Conservation (phyloP, 805 yeast species). For the Ogataea trehaloabstinens region DNA sequence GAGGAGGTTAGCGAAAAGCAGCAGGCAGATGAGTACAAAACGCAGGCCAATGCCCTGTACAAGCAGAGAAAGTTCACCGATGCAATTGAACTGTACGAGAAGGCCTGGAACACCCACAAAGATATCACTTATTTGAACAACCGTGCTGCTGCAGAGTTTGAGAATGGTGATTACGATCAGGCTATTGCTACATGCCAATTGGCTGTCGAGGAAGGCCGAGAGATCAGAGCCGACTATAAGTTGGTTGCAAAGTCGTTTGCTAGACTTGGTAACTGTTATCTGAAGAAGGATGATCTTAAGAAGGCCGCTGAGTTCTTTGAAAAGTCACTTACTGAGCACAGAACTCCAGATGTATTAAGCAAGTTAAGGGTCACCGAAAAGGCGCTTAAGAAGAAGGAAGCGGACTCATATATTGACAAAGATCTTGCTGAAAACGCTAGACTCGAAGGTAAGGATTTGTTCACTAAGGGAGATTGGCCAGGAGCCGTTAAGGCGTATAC, state of each 20-base stretch:
- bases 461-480: conserved; percentile 95
- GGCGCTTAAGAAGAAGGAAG: conserved; percentile 75
- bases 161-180: conserved; percentile 86
- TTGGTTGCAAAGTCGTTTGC: conserved; percentile 89
- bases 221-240: conserved; percentile 87
- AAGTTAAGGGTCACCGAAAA: conserved; percentile 88
- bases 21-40: conserved; percentile 69
- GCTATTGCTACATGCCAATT: conserved; percentile 77
- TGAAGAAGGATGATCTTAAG: conserved; percentile 69
- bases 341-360: conserved; percentile 88
- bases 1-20: conserved; percentile 34
- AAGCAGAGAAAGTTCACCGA: conserved; percentile 87
- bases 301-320: conserved; percentile 78
- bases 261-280: conserved; percentile 80
- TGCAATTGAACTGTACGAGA: conserved; percentile 81
- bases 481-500: conserved; percentile 90
- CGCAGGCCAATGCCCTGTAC: conserved; percentile 82
- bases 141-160: conserved; percentile 97
- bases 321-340: conserved; percentile 92
- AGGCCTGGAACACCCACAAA: conserved; percentile 77
- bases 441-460: conserved; percentile 83
- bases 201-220: conserved; percentile 91
- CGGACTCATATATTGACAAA: conserved; percentile 78
- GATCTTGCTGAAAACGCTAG: conserved; percentile 95
- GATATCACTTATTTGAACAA: conserved; percentile 95